Base-by-base conservation (phyloP, 768 basidiomycete species). In the Thelephora aurantiotincta region DNA sequence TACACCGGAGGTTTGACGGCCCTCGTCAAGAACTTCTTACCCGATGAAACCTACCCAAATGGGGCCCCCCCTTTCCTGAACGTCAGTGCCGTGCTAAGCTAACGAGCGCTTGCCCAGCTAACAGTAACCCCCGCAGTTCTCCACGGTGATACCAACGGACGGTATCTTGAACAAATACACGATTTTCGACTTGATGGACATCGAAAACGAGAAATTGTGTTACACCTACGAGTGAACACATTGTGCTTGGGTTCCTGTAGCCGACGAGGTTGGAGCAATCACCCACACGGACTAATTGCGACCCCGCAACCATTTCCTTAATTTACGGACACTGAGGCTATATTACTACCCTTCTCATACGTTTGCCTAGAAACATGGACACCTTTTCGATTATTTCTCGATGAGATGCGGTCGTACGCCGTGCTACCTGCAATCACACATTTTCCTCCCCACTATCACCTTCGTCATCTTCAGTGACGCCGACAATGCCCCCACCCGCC, bases 381-480 rank as follows among this genome's bases (percentile, higher is more conserved):
- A n/a, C n/a, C n/a, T n/a, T n/a, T n/a, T n/a, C 46, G 44, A 20
- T 33, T 26, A 30, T n/a, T 11, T 3, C 33, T 16, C 23, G 43
- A 34, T 33, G 35, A 51, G 20, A 46, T n/a, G 36, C 16, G n/a
- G n/a, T n/a, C n/a, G n/a, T n/a, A n/a, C n/a, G n/a, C 5, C 14
- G 33, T 43, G 11, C 2, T 26, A 30, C 37, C 14, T 9, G 35
- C 30, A 16, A 35, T 58, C 59, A 33, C 19, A 63, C 60, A n/a
- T 26, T 65, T 68, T 5, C 60, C 71, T 9, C 65, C 73, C 65
- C 70, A 1, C 70, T 75, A 48, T 73, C 77, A 52, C 77, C 80
- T 59, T 90, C 88, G 20, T 78, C 74, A 47, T 90, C 85, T 50
- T 68, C 75, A 2, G 62, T 71, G 19, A 89, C 72, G 22, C 82